Evolutionary conservation across 352 stramenopile genomes (phyloP).

Genomic region (Discostella stelligera): DNA sequence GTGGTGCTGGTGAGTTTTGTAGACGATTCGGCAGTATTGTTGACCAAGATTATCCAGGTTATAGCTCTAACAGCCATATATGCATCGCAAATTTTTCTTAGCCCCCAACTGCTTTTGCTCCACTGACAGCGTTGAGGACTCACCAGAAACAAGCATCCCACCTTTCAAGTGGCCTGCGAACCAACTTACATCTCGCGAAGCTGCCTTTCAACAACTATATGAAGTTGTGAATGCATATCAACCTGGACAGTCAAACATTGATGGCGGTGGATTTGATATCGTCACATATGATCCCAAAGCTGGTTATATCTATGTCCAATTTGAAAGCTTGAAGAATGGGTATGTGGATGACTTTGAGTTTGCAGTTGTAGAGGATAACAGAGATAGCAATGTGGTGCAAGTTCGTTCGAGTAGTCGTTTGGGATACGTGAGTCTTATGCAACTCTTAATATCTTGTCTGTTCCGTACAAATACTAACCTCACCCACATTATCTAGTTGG

Average conservation of each 20-base stretch:
- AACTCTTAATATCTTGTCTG: not conserved
- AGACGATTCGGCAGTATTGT: not conserved
- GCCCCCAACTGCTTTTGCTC: slow-evolving; percentile 80
- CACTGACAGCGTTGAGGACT: slow-evolving; percentile 62
- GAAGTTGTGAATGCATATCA: slow-evolving; percentile 67
- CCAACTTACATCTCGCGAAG: slow-evolving; percentile 38
- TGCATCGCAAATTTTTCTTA: not conserved
- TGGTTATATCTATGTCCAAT: slow-evolving; percentile 80
- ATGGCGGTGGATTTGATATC: slow-evolving; percentile 82
- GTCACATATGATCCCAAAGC: slow-evolving; percentile 63
- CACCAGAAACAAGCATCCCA: slow-evolving; percentile 72
- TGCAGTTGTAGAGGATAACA: slow-evolving; percentile 47
- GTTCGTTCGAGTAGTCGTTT: slow-evolving; percentile 72
- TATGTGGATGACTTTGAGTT: slow-evolving; percentile 82
- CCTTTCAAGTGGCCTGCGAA: slow-evolving; percentile 59
- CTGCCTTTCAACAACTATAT: slow-evolving; percentile 67
- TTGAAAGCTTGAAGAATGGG: slow-evolving; percentile 82
- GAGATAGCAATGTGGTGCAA: slow-evolving; percentile 49
- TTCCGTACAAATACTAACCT: not conserved
- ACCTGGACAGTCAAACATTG: slow-evolving; percentile 75
- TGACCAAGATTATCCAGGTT: not conserved
- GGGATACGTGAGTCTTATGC: slow-evolving; percentile 53
- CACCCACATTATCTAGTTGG: slow-evolving; percentile 28
- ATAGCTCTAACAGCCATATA: not conserved
- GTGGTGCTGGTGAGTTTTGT: slow-evolving; percentile 46